Base-by-base conservation (phyloP, 345 rosid species). In the Linum usitatissimum region DNA sequence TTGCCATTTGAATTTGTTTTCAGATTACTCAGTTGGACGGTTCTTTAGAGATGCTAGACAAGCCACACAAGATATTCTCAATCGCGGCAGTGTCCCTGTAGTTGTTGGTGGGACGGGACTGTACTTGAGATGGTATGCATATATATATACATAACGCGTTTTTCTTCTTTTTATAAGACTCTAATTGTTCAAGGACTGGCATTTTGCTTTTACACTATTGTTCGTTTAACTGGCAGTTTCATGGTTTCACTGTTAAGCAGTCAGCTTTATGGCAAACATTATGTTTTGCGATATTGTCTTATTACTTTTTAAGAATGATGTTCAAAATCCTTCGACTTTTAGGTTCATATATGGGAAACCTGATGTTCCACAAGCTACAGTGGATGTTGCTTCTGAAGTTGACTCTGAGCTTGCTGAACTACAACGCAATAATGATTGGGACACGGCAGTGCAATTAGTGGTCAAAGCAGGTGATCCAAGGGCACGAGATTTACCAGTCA, bases 301-400 rank as follows among this genome's bases (percentile, higher is more conserved):
- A 12, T 3, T n/a, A 18, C 57, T 17, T n/a, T 13, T 54, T 13
- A 6, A 18, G 9, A 21, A 9, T 39, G 21, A 39, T 70, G 15
- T 65, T 68, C 57, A 15, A 45, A 57, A 55, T 59, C 21, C 61
- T 66, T 66, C 63, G 55, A 48, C 38, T 64, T 45, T 63, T 69
- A 92, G 98, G 98, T 87, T 75, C 64, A 76, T 85, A 30, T 87
- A 87, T 64, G 98, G 96, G 71, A 92, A 85, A 77, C 98, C 98
- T 51, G 84, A 81, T 79, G 91, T 89, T 70, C 96, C 96, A 9
- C 83, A 75, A 81, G 85, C 96, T 61, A 81, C 93, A 55, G 85
- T 64, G 39, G 95, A 86, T 64, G 77, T 85, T 71, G 64, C 81
- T 34, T 72, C 89, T 60, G 81, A 81, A 81, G 95, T 61, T 53